Evolutionary conservation across 345 rosid species (phyloP).

Genomic region (Boechera retrofracta): DNA sequence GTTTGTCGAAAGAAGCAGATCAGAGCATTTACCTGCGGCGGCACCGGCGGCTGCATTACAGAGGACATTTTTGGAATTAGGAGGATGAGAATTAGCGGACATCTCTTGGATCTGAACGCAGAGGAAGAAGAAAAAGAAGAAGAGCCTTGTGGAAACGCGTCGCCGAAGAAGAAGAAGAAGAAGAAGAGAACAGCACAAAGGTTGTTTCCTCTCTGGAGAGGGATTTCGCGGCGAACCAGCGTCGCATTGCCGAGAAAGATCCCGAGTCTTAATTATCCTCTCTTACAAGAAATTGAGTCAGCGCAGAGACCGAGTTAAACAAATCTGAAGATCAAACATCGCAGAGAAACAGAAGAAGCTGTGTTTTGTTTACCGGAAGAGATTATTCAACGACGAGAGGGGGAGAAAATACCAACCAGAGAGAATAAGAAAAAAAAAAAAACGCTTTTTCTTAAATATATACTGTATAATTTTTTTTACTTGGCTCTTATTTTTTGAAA

Average conservation of each 20-base stretch:
- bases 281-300: conserved; percentile 4
- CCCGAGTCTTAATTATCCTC: not conserved
- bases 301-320: not conserved
- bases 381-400: conserved; percentile 15
- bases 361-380: conserved; percentile 25
- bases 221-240: conserved; percentile 62
- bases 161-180: conserved; percentile 31
- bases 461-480: not conserved
- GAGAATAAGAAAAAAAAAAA: not conserved
- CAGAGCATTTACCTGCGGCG: conserved; percentile 63
- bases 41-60: conserved; percentile 95
- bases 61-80: conserved; percentile 60
- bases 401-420: not conserved
- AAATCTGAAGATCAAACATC: conserved; percentile 22
- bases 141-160: conserved; percentile 26
- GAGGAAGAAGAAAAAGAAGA: conserved; percentile 22
- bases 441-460: not conserved
- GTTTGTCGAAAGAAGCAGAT: not conserved
- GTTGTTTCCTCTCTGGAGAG: conserved; percentile 70
- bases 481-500: conserved; percentile 34
- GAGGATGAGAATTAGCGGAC: conserved; percentile 64
- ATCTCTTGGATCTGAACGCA: conserved; percentile 43
- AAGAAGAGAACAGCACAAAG: conserved; percentile 36
- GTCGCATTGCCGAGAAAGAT: conserved; percentile 72
- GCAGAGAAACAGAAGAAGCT: conserved; percentile 27